Evolutionary conservation across 352 stramenopile genomes (phyloP), one percentile per base, ranked within the genome.

Genomic region (Globisporangium perplexum): DNA sequence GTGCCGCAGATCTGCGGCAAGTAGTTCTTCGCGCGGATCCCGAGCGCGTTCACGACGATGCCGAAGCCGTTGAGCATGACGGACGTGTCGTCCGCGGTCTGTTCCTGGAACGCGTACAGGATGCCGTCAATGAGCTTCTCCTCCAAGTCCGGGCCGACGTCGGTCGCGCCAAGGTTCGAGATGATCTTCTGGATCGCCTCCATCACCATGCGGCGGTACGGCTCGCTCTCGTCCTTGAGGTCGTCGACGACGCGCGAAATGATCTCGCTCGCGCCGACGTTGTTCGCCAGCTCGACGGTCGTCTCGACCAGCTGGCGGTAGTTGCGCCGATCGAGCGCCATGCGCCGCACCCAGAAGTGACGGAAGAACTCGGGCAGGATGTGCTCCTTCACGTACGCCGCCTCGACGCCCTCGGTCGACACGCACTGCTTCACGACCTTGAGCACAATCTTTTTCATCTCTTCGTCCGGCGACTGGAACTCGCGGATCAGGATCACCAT

Each of bases 71-170:
- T 95, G 12, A 99, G 77, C 90, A 99, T 98, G 23, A 98, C 90
- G 26, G 78, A 77, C 23, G 83, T 95, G 42, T 98, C 90, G 55
- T 98, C 95, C 18, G 97, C 95, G 15, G 91, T 91, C 66, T 97
- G 86, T 64, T 99, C 97, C 69, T 99, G 97, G 67, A 99, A 99
- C 17, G 97, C 96, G 71, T 99, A 99, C 15, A 99, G 72, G 42
- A 99, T 98, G 24, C 97, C 97, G 72, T 99, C 97, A 57, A 99
- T 98, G n/a, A 99, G 82, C 51, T 97, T 95, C 74, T 99, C 97
- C 63, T 99, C 97, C 0, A 99, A 74, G 15, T 97, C 79, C 0
- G 95, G 85, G 46, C 97, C 96, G 60, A 99, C 97, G 69, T 99
- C 96, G 0, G 86, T 95, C 18, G 90, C 92, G 28, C 97, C 97